These are phyloP conservation scores for Plantago elongata DNA, from an alignment of 257 asterid genomes.

Conservation along the genomic window DNA sequence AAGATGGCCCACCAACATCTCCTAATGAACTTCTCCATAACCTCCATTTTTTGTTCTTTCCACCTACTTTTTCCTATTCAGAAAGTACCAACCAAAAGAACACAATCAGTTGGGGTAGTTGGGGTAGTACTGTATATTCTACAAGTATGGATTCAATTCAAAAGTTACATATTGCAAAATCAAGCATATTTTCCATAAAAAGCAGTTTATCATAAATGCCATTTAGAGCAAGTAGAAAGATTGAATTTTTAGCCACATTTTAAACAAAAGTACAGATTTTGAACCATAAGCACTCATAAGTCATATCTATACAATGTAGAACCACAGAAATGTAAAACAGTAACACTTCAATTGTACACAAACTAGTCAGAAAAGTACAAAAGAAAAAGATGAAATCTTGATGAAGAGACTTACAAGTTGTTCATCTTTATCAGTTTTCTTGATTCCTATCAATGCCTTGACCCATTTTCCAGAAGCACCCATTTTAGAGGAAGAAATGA, in stretches of 20 bases:
- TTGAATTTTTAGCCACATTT: constrained; percentile 10
- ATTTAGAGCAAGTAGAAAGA: constrained; percentile 1
- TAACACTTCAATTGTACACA: neutral
- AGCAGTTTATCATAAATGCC: neutral
- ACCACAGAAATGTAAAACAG: neutral
- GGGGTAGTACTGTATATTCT: too few species aligned
- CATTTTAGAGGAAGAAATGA: constrained; percentile 33
- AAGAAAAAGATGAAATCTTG: constrained; percentile 20
- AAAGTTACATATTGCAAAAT: constrained; percentile 4
- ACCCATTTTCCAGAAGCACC: constrained; percentile 94
- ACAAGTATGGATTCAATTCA: neutral
- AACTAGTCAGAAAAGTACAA: neutral
- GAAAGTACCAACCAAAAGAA: neutral
- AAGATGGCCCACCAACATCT: constrained; percentile 41
- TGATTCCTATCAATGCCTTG: constrained; percentile 68
- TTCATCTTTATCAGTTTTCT: constrained; percentile 71
- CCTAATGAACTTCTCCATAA: constrained; percentile 65
- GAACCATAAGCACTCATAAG: neutral
- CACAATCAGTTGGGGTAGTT: neutral
- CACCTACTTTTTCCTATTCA: constrained; percentile 54
- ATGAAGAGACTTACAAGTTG: constrained; percentile 18
- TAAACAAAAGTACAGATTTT: constrained; percentile 1
- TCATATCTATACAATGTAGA: neutral
- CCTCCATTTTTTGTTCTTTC: constrained; percentile 83
- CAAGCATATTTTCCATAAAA: neutral